Conservation (phyloP, 2,329 filamentous ascomycete genomes). For the Fusarium albosuccineum region DNA sequence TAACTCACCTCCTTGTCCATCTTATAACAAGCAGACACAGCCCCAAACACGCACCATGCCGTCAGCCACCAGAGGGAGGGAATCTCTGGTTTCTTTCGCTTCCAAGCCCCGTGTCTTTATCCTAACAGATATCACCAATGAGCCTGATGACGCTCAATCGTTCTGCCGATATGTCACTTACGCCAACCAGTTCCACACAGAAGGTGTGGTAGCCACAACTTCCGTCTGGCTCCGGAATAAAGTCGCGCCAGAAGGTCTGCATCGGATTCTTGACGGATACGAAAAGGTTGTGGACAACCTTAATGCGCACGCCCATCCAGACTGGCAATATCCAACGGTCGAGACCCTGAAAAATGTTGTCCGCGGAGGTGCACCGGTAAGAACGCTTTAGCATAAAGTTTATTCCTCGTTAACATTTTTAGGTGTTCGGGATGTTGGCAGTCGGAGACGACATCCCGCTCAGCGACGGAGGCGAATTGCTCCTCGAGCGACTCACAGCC, state of each 20-base stretch:
- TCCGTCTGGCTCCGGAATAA: neutral
- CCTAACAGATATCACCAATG: no score
- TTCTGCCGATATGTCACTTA: no score
- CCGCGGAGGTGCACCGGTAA: conserved; percentile 51
- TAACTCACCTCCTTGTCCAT: no score
- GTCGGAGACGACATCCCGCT: conserved; percentile 45
- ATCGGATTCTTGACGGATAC: conserved; percentile 58
- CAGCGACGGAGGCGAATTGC: conserved; percentile 56
- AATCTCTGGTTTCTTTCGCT: no score
- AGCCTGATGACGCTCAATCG: no score
- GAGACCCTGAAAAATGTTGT: conserved; percentile 52
- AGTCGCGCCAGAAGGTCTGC: conserved; percentile 56
- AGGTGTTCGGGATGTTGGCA: conserved; percentile 49
- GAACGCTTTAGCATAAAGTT: neutral
- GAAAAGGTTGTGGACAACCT: conserved; percentile 58
- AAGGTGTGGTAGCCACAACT: no score
- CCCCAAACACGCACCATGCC: no score
- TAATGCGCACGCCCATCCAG: conserved; percentile 59
- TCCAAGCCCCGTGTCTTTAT: no score
- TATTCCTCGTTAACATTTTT: neutral
- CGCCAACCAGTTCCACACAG: no score
- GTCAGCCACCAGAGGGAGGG: no score
- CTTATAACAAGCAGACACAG: no score
- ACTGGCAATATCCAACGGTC: conserved; percentile 54
- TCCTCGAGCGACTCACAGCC: conserved; percentile 48